phyloP scores from a whole-genome alignment of 1,284 basidiomycete species.

The Heterobasidion irregulare region DNA sequence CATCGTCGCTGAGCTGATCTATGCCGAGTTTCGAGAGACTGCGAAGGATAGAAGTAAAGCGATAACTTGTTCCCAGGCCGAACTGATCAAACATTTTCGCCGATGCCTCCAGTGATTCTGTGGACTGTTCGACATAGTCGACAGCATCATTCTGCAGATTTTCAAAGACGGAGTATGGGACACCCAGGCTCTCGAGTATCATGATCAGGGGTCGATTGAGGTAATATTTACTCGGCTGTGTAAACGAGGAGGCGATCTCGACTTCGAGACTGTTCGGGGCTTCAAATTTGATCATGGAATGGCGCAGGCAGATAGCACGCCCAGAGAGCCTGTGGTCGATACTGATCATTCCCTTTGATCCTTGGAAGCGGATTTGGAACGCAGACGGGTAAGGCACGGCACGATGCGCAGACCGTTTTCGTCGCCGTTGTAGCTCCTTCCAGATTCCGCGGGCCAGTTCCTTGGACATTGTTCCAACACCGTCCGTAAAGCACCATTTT shows the following conservation, averaged over 20 bases:
- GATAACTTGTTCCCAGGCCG: conserved; percentile 33
- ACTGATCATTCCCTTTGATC: conserved; percentile 56
- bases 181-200: conserved; percentile 51
- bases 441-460: conserved; percentile 49
- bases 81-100: conserved; percentile 36
- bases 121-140: conserved; percentile 31
- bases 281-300: conserved; percentile 61
- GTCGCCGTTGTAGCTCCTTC: conserved; percentile 28
- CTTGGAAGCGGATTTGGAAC: conserved; percentile 52
- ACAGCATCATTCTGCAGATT: conserved; percentile 47
- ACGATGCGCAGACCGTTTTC: conserved; percentile 25
- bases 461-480: conserved; percentile 58
- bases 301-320: conserved; percentile 37
- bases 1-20: conserved; percentile 20
- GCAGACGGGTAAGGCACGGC: conserved; percentile 32
- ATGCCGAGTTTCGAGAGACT: conserved; percentile 31
- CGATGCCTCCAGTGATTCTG: conserved; percentile 32
- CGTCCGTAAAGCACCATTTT: conserved; percentile 53
- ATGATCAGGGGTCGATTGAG: conserved; percentile 67
- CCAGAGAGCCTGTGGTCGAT: conserved; percentile 43
- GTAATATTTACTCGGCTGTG: conserved; percentile 46
- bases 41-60: conserved; percentile 32
- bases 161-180: conserved; percentile 45
- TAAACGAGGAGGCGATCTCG: conserved; percentile 60
- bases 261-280: conserved; percentile 36